Percentiles rank a stretch among this genome's conserved stretches.
These are phyloP conservation scores for Neurospora tetraspora DNA, from an alignment of 495 filamentous ascomycete species.

Conservation along the genomic window DNA sequence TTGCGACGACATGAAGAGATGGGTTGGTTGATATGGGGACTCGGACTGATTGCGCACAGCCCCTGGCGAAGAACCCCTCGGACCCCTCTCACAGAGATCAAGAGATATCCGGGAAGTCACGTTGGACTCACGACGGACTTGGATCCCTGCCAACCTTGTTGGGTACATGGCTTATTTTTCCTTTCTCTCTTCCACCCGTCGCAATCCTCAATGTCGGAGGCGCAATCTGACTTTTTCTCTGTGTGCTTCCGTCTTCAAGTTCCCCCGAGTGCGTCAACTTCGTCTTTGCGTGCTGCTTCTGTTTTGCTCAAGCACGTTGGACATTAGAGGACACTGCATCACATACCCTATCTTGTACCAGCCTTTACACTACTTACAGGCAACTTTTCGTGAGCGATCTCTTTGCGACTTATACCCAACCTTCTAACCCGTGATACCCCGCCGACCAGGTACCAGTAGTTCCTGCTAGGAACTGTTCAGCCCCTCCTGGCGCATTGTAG, in stretches of 20 bases:
- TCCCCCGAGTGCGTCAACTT: neutral
- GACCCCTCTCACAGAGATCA: neutral
- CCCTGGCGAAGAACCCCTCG: neutral
- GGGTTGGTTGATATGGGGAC: neutral
- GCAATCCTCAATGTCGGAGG: neutral
- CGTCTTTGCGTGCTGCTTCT: neutral
- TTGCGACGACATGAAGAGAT: neutral
- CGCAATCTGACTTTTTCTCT: neutral
- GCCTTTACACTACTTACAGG: no score
- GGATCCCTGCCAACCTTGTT: neutral
- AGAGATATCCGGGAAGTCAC: neutral
- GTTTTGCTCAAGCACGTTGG: neutral
- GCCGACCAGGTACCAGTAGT: neutral
- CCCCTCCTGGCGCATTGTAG: neutral
- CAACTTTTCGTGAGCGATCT: neutral
- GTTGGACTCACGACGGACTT: neutral
- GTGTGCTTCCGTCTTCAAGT: neutral
- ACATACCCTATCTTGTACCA: neutral
- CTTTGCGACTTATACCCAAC: neutral
- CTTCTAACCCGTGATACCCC: neutral
- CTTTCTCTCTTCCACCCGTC: neutral
- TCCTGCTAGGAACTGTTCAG: neutral
- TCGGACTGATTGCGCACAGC: neutral
- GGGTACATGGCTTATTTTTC: neutral
- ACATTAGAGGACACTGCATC: neutral